Conservation (phyloP, 352 stramenopile genomes). For the Pythium grandisporangium region DNA sequence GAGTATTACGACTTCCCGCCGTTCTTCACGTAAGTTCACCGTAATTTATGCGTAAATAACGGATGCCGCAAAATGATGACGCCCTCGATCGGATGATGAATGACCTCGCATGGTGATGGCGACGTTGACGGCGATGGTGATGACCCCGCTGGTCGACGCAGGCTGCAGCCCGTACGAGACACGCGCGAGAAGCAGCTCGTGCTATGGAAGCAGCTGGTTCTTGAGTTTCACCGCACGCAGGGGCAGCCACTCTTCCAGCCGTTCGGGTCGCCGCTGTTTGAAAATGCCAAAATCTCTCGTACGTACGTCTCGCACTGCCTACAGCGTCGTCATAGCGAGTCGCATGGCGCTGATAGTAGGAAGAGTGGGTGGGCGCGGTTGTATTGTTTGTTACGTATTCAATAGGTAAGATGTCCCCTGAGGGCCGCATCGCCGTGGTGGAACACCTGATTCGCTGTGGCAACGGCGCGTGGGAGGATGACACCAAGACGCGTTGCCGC, state of each 20-base stretch:
- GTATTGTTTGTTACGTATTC: slow-evolving; percentile 1
- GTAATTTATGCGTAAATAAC: slow-evolving; percentile 7
- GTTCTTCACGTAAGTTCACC: slow-evolving; percentile 65
- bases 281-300: slow-evolving; percentile 81
- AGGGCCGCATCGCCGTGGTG: slow-evolving; percentile 55
- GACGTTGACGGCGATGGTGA: neutral
- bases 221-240: slow-evolving; percentile 76
- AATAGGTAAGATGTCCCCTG: slow-evolving; percentile 57
- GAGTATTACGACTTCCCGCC: slow-evolving; percentile 85
- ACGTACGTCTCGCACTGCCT: slow-evolving; percentile 1
- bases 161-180: slow-evolving; percentile 68
- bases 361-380: too few species aligned
- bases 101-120: slow-evolving; percentile 3
- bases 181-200: slow-evolving; percentile 84
- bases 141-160: slow-evolving; percentile 3
- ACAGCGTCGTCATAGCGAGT: slow-evolving; percentile 1
- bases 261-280: slow-evolving; percentile 55
- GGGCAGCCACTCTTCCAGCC: slow-evolving; percentile 66
- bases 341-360: neutral
- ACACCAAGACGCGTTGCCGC: slow-evolving; percentile 63
- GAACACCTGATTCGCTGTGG: slow-evolving; percentile 71
- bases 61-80: slow-evolving; percentile 1
- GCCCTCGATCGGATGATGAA: too few species aligned
- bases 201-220: slow-evolving; percentile 78
- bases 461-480: slow-evolving; percentile 74